Percentiles rank a stretch among this genome's conserved stretches.
phyloP scores from a whole-genome alignment of 805 yeast genomes.

The Zygotorulaspora chibaensis region DNA sequence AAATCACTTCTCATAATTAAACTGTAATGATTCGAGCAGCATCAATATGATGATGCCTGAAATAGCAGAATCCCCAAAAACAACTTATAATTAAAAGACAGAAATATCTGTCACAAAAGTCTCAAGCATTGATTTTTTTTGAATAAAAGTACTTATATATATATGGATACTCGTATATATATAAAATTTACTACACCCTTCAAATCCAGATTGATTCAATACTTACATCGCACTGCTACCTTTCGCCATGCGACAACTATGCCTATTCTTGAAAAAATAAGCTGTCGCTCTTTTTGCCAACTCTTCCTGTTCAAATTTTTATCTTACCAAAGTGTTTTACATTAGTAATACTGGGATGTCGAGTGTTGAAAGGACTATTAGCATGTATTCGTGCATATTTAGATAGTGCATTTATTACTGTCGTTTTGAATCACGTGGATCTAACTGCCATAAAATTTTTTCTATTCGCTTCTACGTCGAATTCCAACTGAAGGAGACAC shows the following conservation, averaged over 20 bases:
- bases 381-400: not conserved
- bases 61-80: not conserved
- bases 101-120: too few relatives aligned
- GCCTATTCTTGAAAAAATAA: not conserved
- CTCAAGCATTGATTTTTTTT: too few relatives aligned
- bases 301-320: too few relatives aligned
- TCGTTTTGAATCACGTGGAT: not conserved
- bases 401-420: not conserved
- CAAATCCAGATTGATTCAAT: not conserved
- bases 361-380: too few relatives aligned
- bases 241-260: not conserved
- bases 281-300: too few relatives aligned
- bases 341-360: too few relatives aligned
- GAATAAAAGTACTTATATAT: not conserved
- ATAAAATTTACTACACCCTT: not conserved
- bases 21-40: too few relatives aligned
- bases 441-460: not conserved
- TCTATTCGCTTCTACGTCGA: not conserved
- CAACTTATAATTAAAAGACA: too few relatives aligned
- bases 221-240: too few relatives aligned
- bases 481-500: not conserved
- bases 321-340: too few relatives aligned
- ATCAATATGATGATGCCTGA: not conserved
- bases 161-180: conserved; percentile 17
- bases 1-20: not conserved